Base-by-base conservation (phyloP, 805 yeast species). In the Metschnikowia hibisci region DNA sequence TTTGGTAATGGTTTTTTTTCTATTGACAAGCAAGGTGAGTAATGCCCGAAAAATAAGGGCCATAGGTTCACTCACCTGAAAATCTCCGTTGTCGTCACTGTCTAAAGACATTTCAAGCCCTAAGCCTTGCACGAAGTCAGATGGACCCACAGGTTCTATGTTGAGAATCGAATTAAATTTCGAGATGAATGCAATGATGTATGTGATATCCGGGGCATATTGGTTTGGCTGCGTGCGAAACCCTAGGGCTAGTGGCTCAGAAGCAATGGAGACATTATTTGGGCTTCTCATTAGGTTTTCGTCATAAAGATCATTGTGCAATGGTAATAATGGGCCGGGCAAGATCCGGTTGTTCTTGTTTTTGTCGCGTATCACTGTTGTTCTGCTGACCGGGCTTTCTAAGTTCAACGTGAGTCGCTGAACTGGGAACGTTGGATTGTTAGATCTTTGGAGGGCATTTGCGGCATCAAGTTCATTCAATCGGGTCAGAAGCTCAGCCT, bases 271-370 rank as follows among this genome's bases (percentile, higher is more conserved):
- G n/a, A 48, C 48, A 41, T 54, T 50, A 16, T 48, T 48, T 5
- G 52, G 32, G 6, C 52, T 50, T 5, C 43, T 41, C 32, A 67
- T 42, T 9, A 60, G 37, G 48, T 64, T 66, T 12, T 67, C 73
- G 44, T 70, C 74, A 43, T 70, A 69, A 9, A 61, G 49, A 34
- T 63, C 66, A 44, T 63, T 69, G 38, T 56, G 50, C 23, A 70
- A 48, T 0, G 64, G 61, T 4, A 69, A 54, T 34, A 69, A 50
- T 1, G 76, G 74, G 1, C 73, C 74, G 0, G 74, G 73, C 12
- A 62, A 55, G 28, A 64, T 64, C 26, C 71, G 51, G 7, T 68
- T 53, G 12, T 55, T 45, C 46, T 62, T 65, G 42, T 57, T 54
- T 13, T 57, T 54, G 14, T 57, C 56, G 20, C 56, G 59, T 4